Evolutionary conservation across 768 basidiomycete species (phyloP), one percentile per base, ranked within the genome.

Genomic region (Cubamyces lactineus): DNA sequence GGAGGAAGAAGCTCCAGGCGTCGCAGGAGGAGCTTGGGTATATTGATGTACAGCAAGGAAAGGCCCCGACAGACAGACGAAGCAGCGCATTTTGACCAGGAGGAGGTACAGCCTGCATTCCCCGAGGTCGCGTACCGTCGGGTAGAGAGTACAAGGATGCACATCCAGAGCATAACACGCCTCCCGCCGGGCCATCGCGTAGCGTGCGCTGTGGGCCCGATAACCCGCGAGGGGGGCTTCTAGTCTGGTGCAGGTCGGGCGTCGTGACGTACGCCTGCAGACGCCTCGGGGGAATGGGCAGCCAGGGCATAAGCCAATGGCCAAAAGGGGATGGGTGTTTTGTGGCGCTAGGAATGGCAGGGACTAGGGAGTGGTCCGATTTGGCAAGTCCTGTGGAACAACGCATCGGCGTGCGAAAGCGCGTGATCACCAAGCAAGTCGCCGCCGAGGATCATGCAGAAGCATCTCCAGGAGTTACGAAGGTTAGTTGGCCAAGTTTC

Each of bases 311-410:
- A 59, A 59, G 57, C 43, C 49, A 30, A 52, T 16, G 57, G 13
- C 57, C 49, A 9, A 51, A 59, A 21, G 28, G 13, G 57, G 57
- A 45, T 19, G 30, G 42, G 49, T 45, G 49, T 45, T 59, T 59
- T 48, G 26, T 9, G 28, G 19, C 24, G 40, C 57, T 42, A 23
- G 41, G 41, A 51, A 59, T 11, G 57, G 57, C 41, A 59, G 49
- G 19, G 34, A 30, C 48, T 51, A 59, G 39, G 41, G 17, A n/a
- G 41, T 16, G 49, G 28, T 45, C 57, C 8, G 21, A 59, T 43
- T 40, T 43, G 57, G 57, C 34, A 59, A 43, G 48, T 51, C 48
- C 57, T 51, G 49, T 59, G 23, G 57, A 59, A 59, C 57, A 59
- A 59, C 40, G 49, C 50, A 42, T 59, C 57, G 34, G n/a, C 23